These are phyloP conservation scores for grape (Vitis vinifera) DNA, from an alignment of 164 flowering plant species.

Conservation along the genomic window ASM3070453v1 NC_081818.1:27240001-27240500, in stretches of 20 bases:
- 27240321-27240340: constrained; percentile 86
- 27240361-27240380: constrained; percentile 52
- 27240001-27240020: not conserved
- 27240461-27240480: too few relatives aligned
- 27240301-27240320: constrained; percentile 79
- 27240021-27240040: not conserved
- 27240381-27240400: constrained; percentile 58
- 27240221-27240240: constrained; percentile 61
- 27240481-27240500: not conserved
- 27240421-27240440: constrained; percentile 29
- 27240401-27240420: constrained; percentile 52
- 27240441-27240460: too few relatives aligned
- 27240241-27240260: constrained; percentile 70
- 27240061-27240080: not conserved
- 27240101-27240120: constrained; percentile 1
- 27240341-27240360: constrained; percentile 62
- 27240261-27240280: constrained; percentile 88
- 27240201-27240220: constrained; percentile 47
- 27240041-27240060: not conserved
- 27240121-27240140: constrained; percentile 12
- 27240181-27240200: constrained; percentile 39
- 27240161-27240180: constrained; percentile 86
- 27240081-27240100: not conserved
- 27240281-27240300: constrained; percentile 74
- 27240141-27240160: constrained; percentile 82